A percentile compares a stretch with the other conserved stretches of the same genome.
These are phyloP conservation scores for Haplosporangium sp. DNA, from an alignment of 371 early-diverging fungal species.

Conservation along the genomic window DNA sequence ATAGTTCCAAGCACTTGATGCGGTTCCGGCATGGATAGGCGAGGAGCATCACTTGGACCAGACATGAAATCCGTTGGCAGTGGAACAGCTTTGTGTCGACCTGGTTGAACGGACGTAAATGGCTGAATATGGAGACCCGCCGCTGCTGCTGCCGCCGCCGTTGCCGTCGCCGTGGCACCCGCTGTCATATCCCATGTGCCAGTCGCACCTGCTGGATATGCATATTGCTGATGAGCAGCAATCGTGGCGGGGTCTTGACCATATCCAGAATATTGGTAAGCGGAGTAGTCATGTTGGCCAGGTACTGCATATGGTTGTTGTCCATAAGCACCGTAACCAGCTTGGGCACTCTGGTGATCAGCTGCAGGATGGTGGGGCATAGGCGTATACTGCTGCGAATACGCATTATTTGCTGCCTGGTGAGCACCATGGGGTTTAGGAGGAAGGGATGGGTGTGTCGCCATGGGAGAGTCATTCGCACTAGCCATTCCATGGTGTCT, in stretches of 20 bases:
- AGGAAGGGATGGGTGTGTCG: conserved; percentile 50
- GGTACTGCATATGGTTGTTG: conserved; percentile 28
- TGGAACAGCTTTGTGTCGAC: conserved; percentile 61
- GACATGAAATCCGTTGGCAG: conserved; percentile 65
- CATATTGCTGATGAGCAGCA: conserved; percentile 28
- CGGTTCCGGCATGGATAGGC: conserved; percentile 66
- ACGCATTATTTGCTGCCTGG: conserved; percentile 20
- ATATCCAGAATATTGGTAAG: conserved; percentile 29
- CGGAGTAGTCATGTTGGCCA: conserved; percentile 41
- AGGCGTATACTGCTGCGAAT: conserved; percentile 31
- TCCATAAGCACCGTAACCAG: conserved; percentile 32
- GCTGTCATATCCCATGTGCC: conserved; percentile 42
- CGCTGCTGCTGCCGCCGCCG: conserved; percentile 14
- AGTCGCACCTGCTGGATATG: conserved; percentile 28
- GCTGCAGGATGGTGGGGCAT: conserved; percentile 28
- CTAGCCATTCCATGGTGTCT: conserved; percentile 43
- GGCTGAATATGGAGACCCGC: conserved; percentile 30
- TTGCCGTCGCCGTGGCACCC: conserved; percentile 8
- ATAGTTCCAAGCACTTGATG: conserved; percentile 61
- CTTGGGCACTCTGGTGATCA: conserved; percentile 31
- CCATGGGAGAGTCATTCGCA: conserved; percentile 24
- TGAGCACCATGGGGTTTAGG: conserved; percentile 44
- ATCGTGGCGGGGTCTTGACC: conserved; percentile 29
- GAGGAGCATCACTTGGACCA: conserved; percentile 62
- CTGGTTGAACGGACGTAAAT: conserved; percentile 56